Percentiles rank a stretch among this genome's conserved stretches.
These are phyloP conservation scores for Aspergillus amoenus DNA, from an alignment of 2,329 filamentous ascomycete species.

Conservation along the genomic window DNA sequence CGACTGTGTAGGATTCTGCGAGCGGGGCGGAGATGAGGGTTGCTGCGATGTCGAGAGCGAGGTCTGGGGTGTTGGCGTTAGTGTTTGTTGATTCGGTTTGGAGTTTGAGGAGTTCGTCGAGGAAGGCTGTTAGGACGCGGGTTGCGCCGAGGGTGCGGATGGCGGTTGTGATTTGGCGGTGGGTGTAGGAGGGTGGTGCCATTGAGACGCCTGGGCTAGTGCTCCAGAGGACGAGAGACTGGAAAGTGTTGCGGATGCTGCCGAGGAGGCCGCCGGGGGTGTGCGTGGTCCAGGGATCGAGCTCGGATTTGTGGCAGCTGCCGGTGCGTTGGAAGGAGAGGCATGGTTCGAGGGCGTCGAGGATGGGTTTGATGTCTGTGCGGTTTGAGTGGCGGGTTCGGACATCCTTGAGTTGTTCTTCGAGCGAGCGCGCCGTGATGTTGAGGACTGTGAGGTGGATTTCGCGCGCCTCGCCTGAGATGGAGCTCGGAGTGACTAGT, in stretches of 20 bases:
- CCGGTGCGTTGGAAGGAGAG: conserved; percentile 51
- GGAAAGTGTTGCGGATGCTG: conserved; percentile 51
- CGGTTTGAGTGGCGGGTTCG: conserved; percentile 50
- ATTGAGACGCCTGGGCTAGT: conserved; percentile 50
- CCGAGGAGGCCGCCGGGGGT: conserved; percentile 47
- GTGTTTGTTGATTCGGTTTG: conserved; percentile 31
- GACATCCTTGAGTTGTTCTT: conserved; percentile 53
- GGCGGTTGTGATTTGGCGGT: conserved; percentile 50
- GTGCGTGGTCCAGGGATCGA: conserved; percentile 53
- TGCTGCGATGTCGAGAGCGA: conserved; percentile 46
- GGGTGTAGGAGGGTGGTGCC: conserved; percentile 56
- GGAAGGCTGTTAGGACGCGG: conserved; percentile 36
- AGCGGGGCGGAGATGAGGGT: conserved; percentile 44
- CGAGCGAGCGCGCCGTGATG: conserved; percentile 54
- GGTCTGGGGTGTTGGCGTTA: conserved; percentile 35
- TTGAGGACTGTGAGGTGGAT: conserved; percentile 61
- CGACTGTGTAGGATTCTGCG: conserved; percentile 39
- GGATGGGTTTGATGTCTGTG: conserved; percentile 53
- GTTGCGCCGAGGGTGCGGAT: conserved; percentile 43
- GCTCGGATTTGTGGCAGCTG: conserved; percentile 47
- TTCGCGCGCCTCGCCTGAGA: conserved; percentile 58
- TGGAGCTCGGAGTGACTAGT: conserved; percentile 56
- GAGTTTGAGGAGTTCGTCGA: conserved; percentile 45
- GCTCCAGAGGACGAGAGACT: conserved; percentile 55
- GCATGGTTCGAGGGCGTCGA: conserved; percentile 52